Conservation (phyloP, 352 stramenopile genomes). For the Phytophthora citricola region DNA sequence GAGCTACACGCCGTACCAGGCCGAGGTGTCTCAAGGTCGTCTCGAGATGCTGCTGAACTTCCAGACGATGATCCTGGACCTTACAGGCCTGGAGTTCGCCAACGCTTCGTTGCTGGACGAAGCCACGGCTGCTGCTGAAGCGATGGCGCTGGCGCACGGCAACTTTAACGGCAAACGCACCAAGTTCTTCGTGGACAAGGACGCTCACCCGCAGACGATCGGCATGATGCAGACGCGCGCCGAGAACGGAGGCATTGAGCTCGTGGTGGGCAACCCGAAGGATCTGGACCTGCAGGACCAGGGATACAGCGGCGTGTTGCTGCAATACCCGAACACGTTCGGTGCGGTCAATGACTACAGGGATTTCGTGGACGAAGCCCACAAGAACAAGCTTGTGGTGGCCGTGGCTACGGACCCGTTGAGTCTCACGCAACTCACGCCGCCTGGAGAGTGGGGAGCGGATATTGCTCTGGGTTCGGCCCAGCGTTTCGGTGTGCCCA, state of each 20-base stretch:
- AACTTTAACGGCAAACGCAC: constrained; percentile 94
- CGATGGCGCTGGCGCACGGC: constrained; percentile 97
- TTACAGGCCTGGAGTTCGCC: constrained; percentile 97
- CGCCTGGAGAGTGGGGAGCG: constrained; percentile 95
- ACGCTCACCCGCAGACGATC: constrained; percentile 93
- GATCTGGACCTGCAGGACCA: constrained; percentile 88
- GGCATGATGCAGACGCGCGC: constrained; percentile 95
- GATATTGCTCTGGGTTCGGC: constrained; percentile 99
- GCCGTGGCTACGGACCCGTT: constrained; percentile 97
- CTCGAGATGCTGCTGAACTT: constrained; percentile 99
- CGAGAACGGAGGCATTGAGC: constrained; percentile 91
- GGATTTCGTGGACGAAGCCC: constrained; percentile 88
- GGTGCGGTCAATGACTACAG: constrained; percentile 93
- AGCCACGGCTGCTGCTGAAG: constrained; percentile 98
- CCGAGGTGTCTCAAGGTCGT: constrained; percentile 98
- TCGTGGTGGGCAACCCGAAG: constrained; percentile 90
- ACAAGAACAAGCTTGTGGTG: constrained; percentile 92
- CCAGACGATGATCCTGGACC: constrained; percentile 97
- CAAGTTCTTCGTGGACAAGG: constrained; percentile 97
- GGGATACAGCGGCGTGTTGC: constrained; percentile 95
- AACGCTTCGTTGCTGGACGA: constrained; percentile 99
- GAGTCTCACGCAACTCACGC: constrained; percentile 94
- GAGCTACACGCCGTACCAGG: constrained; percentile 98
- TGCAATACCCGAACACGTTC: constrained; percentile 99
- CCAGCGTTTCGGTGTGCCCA: constrained; percentile 99